Evolutionary conservation across 768 basidiomycete species (phyloP), one percentile per base, ranked within the genome.

Genomic region (Podaxis sp.): DNA sequence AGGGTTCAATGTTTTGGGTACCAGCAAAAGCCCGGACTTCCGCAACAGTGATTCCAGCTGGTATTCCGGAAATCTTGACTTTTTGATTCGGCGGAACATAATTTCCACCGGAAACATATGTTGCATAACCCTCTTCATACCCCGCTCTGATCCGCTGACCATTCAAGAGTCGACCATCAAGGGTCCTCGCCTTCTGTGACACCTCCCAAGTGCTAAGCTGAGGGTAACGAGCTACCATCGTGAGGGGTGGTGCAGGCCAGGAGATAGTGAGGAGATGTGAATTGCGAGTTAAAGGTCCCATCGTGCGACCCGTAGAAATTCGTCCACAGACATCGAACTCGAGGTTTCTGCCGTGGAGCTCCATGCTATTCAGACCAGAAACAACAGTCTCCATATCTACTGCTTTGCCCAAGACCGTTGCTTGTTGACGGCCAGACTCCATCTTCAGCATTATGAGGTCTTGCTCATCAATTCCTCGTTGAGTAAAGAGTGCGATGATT

Each of bases 191-290:
- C 65, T 79, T 80, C 25, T 61, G 64, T 29, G 67, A 59, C 0
- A 82, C 79, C 29, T 70, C 66, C 37, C 11, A 22, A 33, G 17
- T 22, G 0, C 66, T 67, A 56, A 74, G 65, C 3, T 72, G 70
- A 4, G 55, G 4, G 63, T 82, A 88, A 4, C 74, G 76, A 1
- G 76, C 85, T 19, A 82, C 64, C 63, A 81, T 79, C 1, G 77
- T 71, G 5, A 68, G 67, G 17, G 80, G 82, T 2, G 85, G 85
- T 1, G 73, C 71, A 6, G 70, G 74, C 84, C 86, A 89, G 11
- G 77, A 79, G 51, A 87, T 75, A 0, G 77, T 78, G 56, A 88
- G 66, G 36, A 76, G 72, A 9, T 83, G 74, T 4, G 69, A 49
- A 33, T 75, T 73, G 3, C 71, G 72, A 4, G 64, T 65, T 1